Evolutionary conservation across 2,329 filamentous ascomycete genomes (phyloP), one percentile per base, ranked within the genome.

Genomic region (Leptosphaerulina australis): DNA sequence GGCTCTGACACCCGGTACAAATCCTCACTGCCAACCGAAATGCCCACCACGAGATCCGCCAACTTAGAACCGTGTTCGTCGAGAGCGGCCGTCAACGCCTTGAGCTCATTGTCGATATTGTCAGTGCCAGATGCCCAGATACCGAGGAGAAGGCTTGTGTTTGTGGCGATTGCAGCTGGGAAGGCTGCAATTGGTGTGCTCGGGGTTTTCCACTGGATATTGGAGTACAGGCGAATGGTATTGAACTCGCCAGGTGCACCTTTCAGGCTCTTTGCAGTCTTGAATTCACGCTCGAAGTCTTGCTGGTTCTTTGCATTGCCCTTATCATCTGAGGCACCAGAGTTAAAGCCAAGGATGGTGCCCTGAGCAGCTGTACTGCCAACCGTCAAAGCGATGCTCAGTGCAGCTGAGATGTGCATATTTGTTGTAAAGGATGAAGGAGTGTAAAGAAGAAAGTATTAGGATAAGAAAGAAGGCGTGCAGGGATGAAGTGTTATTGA

Each of bases 221-320:
- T 90, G 62, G 87, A 90, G 76, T 87, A 91, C 21, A 90, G 79
- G 53, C 88, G 84, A 38, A 85, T 86, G 50, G 83, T 85, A 63
- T 76, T 87, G 78, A 88, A 90, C 41, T 83, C 83, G 17, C 79
- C 75, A 28, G 86, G 75, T 29, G 86, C 83, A 40, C 85, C 85
- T 24, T 79, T 75, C 7, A 91, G 83, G 43, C 75, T 77, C 60
- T 84, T 79, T 10, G 88, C 86, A 1, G 80, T 76, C 60, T 78
- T 81, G 80, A 90, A 90, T 73, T 88, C 83, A 62, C 79, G 75
- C 76, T 88, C 83, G 71, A 88, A 91, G 65, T 89, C 85, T 3
- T 79, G 63, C 70, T 89, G 82, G 47, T 65, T 64, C 77, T 88
- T 88, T 64, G 78, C 55, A 24, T 52, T 56, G 45, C 59, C 56